Base-by-base conservation (phyloP, 371 early-diverging fungal species). In the Phascolomyces articulosus region DNA sequence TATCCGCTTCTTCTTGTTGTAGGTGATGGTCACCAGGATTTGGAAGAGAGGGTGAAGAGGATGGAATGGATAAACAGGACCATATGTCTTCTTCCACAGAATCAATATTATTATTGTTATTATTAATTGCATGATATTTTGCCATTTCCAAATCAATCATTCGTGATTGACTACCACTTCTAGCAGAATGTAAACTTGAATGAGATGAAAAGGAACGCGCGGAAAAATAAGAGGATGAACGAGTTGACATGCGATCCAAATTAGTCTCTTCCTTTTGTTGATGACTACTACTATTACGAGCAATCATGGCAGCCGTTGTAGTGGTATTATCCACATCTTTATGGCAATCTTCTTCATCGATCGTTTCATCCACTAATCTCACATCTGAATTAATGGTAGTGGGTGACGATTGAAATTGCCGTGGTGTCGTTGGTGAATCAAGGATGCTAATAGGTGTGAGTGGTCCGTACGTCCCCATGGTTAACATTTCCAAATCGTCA, bases 191-290 rank as follows among this genome's bases (percentile, higher is more conserved):
- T 21, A 62, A 54, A 10, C 55, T 63, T 55, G 63, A 63, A 49
- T 58, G 21, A 7, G 64, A 64, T 16, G 58, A 49, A 40, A 44
- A 64, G 9, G 64, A 64, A 1, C 48, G 57, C 0, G 64, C 64
- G 2, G 64, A 64, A 26, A 64, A 64, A 38, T 64, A 64, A 18
- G 64, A 64, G 3, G 64, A 64, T 23, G 59, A 44, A 11, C 27
- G 18, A 8, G 48, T 44, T 16, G 59, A 59, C 15, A 47, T 38
- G 16, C 24, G 9, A 27, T 57, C 38, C 4, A 51, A 15, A 51
- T 51, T 51, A 0, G 51, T 51, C 4, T 51, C 51, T 15, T 51
- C 51, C 4, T 23, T 24, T 11, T 23, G 21, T 24, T 51, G 44
- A 16, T 38, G 38, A 13, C 38, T n/a, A n/a, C 34, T 34, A 6